A percentile compares a stretch with the other conserved stretches of the same genome.
phyloP scores from a whole-genome alignment of 2,329 filamentous ascomycete species.

The Ceratocystis alfenasii region DNA sequence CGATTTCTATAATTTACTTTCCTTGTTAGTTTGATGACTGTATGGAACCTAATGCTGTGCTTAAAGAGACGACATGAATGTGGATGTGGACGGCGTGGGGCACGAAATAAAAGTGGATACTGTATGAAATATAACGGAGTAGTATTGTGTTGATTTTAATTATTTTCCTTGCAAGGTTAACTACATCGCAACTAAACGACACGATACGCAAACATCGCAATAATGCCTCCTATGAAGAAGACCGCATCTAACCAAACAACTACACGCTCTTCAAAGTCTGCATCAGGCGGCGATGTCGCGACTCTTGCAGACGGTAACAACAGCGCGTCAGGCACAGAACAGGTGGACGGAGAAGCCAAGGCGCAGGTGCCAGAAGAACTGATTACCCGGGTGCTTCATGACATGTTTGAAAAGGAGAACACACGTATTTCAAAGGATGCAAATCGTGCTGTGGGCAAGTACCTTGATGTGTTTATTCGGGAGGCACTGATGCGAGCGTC shows the following conservation, averaged over 20 bases:
- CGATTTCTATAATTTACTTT: constrained; percentile 15
- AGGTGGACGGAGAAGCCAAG: constrained; percentile 29
- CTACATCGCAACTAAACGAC: too few relatives aligned
- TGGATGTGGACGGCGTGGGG: too few relatives aligned
- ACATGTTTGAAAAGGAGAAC: constrained; percentile 60
- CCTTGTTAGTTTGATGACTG: background rate
- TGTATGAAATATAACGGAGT: too few relatives aligned
- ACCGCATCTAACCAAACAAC: constrained; percentile 21
- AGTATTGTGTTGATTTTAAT: too few relatives aligned
- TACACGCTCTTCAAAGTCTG: background rate
- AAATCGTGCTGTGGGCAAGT: constrained; percentile 64
- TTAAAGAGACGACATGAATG: too few relatives aligned
- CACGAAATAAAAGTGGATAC: too few relatives aligned
- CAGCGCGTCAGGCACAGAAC: background rate
- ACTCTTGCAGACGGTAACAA: constrained; percentile 25
- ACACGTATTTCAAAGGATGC: constrained; percentile 68
- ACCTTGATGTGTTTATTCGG: constrained; percentile 81
- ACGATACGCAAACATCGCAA: background rate
- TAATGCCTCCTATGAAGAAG: background rate
- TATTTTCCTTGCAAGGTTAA: too few relatives aligned
- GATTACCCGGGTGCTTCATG: constrained; percentile 63
- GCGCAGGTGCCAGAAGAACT: constrained; percentile 58
- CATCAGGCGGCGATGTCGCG: background rate
- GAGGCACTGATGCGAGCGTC: constrained; percentile 75
- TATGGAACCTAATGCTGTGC: background rate